Evolutionary conservation across 2,329 filamentous ascomycete genomes (phyloP), one percentile per base, ranked within the genome.

Genomic region (Neonectria ditissima): DNA sequence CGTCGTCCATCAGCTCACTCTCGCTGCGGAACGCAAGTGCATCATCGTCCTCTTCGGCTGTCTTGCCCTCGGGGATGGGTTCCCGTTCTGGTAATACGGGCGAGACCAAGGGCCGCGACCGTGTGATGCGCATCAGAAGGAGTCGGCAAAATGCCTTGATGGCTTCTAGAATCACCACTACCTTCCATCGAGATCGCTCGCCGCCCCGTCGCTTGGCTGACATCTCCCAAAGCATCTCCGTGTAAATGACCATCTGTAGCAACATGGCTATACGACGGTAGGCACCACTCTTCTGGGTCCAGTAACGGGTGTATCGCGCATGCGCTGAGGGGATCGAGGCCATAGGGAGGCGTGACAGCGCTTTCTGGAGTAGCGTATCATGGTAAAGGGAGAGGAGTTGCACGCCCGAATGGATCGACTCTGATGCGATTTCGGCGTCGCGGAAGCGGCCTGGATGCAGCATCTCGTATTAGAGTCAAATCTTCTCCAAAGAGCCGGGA

Each of bases 201-300:
- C 91, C 94, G 18, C 93, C 92, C 66, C 90, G 90, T 52, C 95
- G 87, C 80, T 97, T 97, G 28, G 94, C 94, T 28, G 92, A 88
- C 96, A 99, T 99, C 78, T 99, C 96, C 87, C 95, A 96, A n/a
- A 99, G 82, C 30, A 99, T 83, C 80, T 99, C 93, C 0, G 94
- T 97, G 76, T 98, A 98, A 70, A 96, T 92, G 26, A 97, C 92
- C 80, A 97, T 91, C 76, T 97, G 93, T 52, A 99, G 82, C 5
- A 94, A 83, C 68, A 94, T 86, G 43, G 95, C 94, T 58, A 97
- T 88, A 63, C 92, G 88, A 63, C 91, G 88, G 79, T 99, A 99
- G 10, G 93, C 84, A 5, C 86, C 83, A 73, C 85, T 89, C 71
- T 85, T 86, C 59, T 83, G 79, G 7, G 86, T 83, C 89, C 89